A percentile compares a stretch with the other conserved stretches of the same genome.
Conservation (phyloP, 306 rosid species). For the Lathyrus tuberosus region DNA sequence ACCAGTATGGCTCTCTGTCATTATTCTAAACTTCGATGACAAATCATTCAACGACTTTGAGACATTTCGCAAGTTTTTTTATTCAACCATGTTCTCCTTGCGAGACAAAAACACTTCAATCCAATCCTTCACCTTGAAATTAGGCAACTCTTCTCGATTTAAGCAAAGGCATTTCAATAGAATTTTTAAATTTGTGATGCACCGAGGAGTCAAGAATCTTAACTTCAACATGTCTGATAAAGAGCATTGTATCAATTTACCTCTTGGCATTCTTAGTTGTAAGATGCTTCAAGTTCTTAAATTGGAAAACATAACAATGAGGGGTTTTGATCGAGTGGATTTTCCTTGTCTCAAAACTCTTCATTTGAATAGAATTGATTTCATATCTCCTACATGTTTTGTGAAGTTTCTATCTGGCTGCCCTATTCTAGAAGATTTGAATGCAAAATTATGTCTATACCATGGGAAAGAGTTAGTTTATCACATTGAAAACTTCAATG, state of each 20-base stretch:
- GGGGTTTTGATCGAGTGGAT: neutral
- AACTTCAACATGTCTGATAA: neutral
- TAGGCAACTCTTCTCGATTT: neutral
- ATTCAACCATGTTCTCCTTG: neutral
- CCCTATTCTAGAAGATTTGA: neutral
- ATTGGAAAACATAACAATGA: neutral
- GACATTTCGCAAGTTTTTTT: neutral
- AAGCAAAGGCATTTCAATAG: neutral
- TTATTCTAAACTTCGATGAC: neutral
- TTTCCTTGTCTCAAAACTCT: neutral
- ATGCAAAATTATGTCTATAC: too few relatives aligned
- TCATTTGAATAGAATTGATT: too few relatives aligned
- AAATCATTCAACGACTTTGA: rapidly evolving
- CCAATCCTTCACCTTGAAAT: neutral
- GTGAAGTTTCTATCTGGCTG: too few relatives aligned
- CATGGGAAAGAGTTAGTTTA: too few relatives aligned
- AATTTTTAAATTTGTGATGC: neutral
- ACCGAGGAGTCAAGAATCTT: neutral
- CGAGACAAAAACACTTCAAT: neutral
- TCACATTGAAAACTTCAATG: too few relatives aligned
- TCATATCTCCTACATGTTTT: too few relatives aligned
- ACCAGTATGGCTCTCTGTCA: slow-evolving; percentile 18
- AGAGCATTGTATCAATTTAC: neutral
- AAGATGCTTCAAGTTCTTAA: neutral
- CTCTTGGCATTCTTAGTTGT: too few relatives aligned